Evolutionary conservation across 495 filamentous ascomycete genomes (phyloP), one percentile per base, ranked within the genome.

Genomic region (Hypoxylon subgilvum): DNA sequence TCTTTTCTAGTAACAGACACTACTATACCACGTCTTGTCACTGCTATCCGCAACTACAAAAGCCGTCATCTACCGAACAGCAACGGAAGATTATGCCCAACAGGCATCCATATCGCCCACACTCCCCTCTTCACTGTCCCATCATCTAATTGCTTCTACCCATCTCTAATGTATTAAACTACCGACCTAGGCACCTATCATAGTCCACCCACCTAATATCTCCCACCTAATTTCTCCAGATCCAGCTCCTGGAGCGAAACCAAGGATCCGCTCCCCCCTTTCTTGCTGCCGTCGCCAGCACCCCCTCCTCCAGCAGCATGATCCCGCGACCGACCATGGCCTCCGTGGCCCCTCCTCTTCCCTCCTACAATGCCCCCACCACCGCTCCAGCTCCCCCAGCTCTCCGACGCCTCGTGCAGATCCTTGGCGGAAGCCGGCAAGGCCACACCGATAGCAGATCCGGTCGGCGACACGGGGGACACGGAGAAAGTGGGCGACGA

Each of bases 371-470:
- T 64, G 1, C 68, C 68, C 2, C 70, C 64, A 0, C 44, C 48
- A n/a, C 63, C 65, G 36, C 39, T 53, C 68, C 68, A 66, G 38
- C 69, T 69, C 0, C 67, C 69, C 68, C 68, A 71, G 27, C 69
- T 69, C 28, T 56, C 63, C 5, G 65, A 53, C 18, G 53, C 36
- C 23, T 69, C 65, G 6, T 61, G 55, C 1, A 66, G 32, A 17
- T 70, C 69, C 25, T 57, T 63, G 23, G 67, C 36, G 9, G 59
- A 63, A 6, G 52, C 4, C 6, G 49, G 18, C 13, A 38, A 7
- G 16, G 43, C 14, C 38, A 36, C 25, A 6, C 35, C 14, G 31
- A 27, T 38, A 6, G 13, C 22, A 9, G 19, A 28, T 3, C 43
- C 42, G 8, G 50, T 30, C 4, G 62, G 52, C 12, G 66, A 66